These are phyloP conservation scores for Microbotryum intermedium DNA, from an alignment of 1,284 basidiomycete species.

Conservation along the genomic window DNA sequence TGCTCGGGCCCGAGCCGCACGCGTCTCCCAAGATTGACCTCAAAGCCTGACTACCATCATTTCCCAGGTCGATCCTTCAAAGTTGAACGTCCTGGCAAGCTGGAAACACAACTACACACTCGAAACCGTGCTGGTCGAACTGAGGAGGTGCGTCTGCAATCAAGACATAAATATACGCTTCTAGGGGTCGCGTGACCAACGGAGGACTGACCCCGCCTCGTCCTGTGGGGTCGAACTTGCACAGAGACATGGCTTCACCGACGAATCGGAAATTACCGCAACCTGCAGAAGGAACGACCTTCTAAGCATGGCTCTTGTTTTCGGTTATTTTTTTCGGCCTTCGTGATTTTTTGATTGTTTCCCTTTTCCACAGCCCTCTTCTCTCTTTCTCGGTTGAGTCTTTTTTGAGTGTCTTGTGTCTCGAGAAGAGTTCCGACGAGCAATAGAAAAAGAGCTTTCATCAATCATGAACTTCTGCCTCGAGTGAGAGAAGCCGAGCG, in stretches of 20 bases:
- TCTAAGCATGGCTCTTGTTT: not conserved
- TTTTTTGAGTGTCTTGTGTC: no score
- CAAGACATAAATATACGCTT: no score
- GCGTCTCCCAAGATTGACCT: not conserved
- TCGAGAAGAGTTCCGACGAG: no score
- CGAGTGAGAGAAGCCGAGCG: no score
- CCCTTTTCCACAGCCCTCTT: no score
- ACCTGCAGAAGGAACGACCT: conserved; percentile 65
- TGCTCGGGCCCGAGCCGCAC: not conserved
- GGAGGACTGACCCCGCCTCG: not conserved
- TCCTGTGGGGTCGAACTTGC: not conserved
- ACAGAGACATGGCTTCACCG: conserved; percentile 86
- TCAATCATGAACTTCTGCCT: no score
- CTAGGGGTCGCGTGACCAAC: not conserved
- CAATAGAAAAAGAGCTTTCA: no score
- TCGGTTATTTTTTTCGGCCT: no score
- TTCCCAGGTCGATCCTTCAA: conserved; percentile 56
- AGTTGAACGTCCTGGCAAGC: conserved; percentile 58
- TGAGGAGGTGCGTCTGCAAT: conserved; percentile 62
- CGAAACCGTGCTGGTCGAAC: conserved; percentile 81
- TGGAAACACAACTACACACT: conserved; percentile 72
- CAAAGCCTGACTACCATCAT: not conserved
- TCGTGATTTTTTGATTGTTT: no score
- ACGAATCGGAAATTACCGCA: conserved; percentile 90
- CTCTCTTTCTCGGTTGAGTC: no score